phyloP scores from a whole-genome alignment of 768 basidiomycete genomes.

The Suillus variegatus region DNA sequence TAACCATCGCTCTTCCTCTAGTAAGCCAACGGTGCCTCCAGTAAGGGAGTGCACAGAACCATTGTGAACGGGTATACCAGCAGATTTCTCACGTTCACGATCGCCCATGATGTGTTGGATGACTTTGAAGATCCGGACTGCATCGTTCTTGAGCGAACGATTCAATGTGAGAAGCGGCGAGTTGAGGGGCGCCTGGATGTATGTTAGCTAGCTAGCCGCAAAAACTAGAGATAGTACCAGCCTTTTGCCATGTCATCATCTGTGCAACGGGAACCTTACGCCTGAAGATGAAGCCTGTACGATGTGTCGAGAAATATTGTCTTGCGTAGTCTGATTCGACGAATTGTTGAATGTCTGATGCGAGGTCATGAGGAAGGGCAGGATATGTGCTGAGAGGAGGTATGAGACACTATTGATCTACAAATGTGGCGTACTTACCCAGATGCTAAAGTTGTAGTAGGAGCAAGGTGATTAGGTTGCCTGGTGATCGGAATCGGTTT shows the following conservation, averaged over 20 bases:
- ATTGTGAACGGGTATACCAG: conserved; percentile 48
- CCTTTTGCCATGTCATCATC: conserved; percentile 93
- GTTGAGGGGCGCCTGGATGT: conserved; percentile 55
- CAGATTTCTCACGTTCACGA: conserved; percentile 67
- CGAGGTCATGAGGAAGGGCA: conserved; percentile 76
- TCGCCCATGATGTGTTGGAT: conserved; percentile 95
- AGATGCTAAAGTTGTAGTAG: conserved; percentile 54
- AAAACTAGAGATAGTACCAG: conserved; percentile 20
- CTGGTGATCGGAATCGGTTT: conserved; percentile 63
- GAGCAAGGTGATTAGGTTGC: conserved; percentile 30
- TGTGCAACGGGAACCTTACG: conserved; percentile 80
- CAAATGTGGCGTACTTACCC: conserved; percentile 48
- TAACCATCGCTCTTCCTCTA: conserved; percentile 90
- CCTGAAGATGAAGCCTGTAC: conserved; percentile 85
- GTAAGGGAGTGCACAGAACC: conserved; percentile 48
- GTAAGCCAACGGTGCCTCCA: conserved; percentile 43
- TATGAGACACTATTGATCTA: conserved; percentile 14
- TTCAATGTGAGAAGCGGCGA: conserved; percentile 77
- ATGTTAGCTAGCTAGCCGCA: background rate
- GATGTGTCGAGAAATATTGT: conserved; percentile 88
- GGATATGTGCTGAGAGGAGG: conserved; percentile 63
- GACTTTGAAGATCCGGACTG: conserved; percentile 83
- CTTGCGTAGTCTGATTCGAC: conserved; percentile 82
- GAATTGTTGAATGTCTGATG: conserved; percentile 85
- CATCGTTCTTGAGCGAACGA: conserved; percentile 68